These are phyloP conservation scores for Podila epicladia DNA, from an alignment of 192 early-diverging fungal genomes.

Conservation along the genomic window DNA sequence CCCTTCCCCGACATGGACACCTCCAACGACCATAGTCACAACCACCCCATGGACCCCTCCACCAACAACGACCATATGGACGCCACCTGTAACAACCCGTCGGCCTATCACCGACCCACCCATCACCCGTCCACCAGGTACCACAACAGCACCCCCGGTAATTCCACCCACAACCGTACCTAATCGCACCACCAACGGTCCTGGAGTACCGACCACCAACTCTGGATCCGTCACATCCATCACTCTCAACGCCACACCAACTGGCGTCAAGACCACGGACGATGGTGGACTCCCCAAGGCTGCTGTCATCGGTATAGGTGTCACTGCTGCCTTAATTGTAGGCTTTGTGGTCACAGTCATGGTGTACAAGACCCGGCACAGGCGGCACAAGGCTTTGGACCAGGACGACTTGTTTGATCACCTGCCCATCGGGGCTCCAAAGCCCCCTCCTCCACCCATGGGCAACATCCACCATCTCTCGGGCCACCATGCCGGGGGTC, in stretches of 20 bases:
- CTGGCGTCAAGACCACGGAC: not conserved
- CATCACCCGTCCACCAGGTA: not conserved
- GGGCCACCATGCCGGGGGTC: not conserved
- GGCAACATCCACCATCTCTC: not conserved
- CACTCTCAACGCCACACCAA: not conserved
- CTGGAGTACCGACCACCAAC: not conserved
- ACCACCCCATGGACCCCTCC: not conserved
- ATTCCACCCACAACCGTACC: not conserved
- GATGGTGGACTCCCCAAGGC: slow-evolving; percentile 13
- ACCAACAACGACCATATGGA: not conserved
- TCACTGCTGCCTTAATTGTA: slow-evolving; percentile 9
- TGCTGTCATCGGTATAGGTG: slow-evolving; percentile 14
- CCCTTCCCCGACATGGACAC: slow-evolving; percentile 1
- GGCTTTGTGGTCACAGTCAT: slow-evolving; percentile 21
- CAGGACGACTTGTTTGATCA: slow-evolving; percentile 40
- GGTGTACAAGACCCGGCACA: slow-evolving; percentile 15
- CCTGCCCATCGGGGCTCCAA: slow-evolving; percentile 16
- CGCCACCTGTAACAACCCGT: not conserved
- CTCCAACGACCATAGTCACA: not conserved
- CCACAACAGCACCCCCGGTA: not conserved
- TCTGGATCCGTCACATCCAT: not conserved
- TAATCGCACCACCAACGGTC: not conserved
- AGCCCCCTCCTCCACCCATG: slow-evolving; percentile 12
- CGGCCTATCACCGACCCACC: not conserved
- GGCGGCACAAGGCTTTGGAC: slow-evolving; percentile 14